phyloP scores from a whole-genome alignment of 176 grass and related monocot genomes.

The Puccinellia tenuiflora region DNA sequence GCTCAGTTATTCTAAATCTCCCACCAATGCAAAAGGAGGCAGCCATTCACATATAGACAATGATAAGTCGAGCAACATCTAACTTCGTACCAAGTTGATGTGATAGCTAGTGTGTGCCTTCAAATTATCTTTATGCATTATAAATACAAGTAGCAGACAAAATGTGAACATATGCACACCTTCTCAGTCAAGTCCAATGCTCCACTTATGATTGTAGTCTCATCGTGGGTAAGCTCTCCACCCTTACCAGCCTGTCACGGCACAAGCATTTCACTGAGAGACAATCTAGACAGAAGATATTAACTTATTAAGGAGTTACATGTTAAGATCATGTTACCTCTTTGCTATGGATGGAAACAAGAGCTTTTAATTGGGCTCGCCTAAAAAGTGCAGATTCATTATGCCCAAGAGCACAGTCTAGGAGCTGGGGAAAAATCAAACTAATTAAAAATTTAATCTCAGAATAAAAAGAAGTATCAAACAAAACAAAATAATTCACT shows the following conservation, averaged over 20 bases:
- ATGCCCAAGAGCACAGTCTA: constrained; percentile 98
- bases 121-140: constrained; percentile 1
- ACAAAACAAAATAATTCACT: background rate
- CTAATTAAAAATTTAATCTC: constrained; percentile 18
- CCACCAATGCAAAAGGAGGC: background rate
- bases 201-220: constrained; percentile 99
- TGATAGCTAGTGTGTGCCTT: constrained; percentile 7
- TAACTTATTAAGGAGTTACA: constrained; percentile 10
- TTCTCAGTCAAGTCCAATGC: constrained; percentile 98
- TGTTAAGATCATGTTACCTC: constrained; percentile 55
- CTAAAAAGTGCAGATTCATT: constrained; percentile 99
- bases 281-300: background rate
- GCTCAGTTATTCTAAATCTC: background rate
- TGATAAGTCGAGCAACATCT: background rate
- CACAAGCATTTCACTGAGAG: constrained; percentile 22
- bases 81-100: constrained; percentile 20
- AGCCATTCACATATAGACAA: constrained; percentile 1
- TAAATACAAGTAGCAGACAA: constrained; percentile 3
- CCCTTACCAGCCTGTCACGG: constrained; percentile 89
- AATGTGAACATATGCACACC: constrained; percentile 32
- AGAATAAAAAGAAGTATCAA: background rate
- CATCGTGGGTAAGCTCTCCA: constrained; percentile 98
- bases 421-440: constrained; percentile 46
- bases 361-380: constrained; percentile 93
- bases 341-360: constrained; percentile 98